Percentiles rank a stretch among this genome's conserved stretches.
Evolutionary conservation across 495 filamentous ascomycete species (phyloP).

Genomic region (Opeltia flavorubescens): DNA sequence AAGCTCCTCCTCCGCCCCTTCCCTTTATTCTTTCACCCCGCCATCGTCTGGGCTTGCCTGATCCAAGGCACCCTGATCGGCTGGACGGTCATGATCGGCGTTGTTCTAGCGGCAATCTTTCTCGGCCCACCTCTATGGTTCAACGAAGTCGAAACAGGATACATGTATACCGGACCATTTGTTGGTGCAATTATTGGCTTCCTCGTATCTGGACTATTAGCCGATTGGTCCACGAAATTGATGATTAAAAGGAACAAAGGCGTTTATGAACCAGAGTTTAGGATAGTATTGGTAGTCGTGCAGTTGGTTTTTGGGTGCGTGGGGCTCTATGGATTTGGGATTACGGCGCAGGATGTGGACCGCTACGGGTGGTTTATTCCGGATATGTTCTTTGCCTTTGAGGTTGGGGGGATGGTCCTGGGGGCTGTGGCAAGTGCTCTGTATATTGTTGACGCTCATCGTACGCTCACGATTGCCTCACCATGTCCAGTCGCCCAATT

Average conservation of each 20-base stretch:
- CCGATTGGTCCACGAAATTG: slow-evolving; percentile 54
- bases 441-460: slow-evolving; percentile 92
- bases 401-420: slow-evolving; percentile 79
- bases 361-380: slow-evolving; percentile 59
- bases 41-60: slow-evolving; percentile 77
- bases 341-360: slow-evolving; percentile 41
- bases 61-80: slow-evolving; percentile 86
- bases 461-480: slow-evolving; percentile 30
- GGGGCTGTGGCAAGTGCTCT: slow-evolving; percentile 73
- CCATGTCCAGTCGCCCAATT: not conserved
- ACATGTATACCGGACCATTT: slow-evolving; percentile 79
- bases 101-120: slow-evolving; percentile 73
- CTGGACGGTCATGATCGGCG: slow-evolving; percentile 90
- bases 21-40: slow-evolving; percentile 61
- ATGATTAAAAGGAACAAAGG: slow-evolving; percentile 67
- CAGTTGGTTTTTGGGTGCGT: slow-evolving; percentile 63
- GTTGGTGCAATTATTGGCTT: slow-evolving; percentile 72
- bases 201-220: slow-evolving; percentile 52
- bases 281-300: slow-evolving; percentile 66
- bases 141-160: slow-evolving; percentile 67
- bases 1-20: slow-evolving; percentile 49
- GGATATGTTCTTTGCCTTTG: slow-evolving; percentile 61
- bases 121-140: slow-evolving; percentile 69
- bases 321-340: slow-evolving; percentile 77
- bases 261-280: slow-evolving; percentile 83